Conservation (phyloP, 2,329 filamentous ascomycete species). For the Nemania serpens region DNA sequence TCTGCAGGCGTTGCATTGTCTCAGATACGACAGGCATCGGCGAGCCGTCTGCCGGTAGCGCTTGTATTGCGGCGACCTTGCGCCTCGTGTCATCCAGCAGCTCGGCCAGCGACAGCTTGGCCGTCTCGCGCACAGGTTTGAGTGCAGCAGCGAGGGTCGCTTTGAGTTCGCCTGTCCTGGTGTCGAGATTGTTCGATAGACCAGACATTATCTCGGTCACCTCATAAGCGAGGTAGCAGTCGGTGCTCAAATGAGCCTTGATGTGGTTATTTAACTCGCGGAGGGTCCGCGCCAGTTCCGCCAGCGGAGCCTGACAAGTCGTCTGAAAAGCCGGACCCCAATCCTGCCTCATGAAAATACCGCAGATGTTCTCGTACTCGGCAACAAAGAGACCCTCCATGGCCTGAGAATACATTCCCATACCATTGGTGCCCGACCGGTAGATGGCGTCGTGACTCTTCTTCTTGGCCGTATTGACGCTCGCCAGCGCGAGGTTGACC, state of each 20-base stretch:
- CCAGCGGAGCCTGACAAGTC: constrained; percentile 77
- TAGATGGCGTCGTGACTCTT: constrained; percentile 84
- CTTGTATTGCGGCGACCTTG: constrained; percentile 66
- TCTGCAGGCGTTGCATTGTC: constrained; percentile 83
- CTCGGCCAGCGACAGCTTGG: constrained; percentile 81
- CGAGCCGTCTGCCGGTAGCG: constrained; percentile 77
- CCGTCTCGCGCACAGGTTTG: constrained; percentile 89
- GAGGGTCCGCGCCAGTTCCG: constrained; percentile 83
- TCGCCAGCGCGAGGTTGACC: constrained; percentile 85
- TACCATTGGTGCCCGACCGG: constrained; percentile 85
- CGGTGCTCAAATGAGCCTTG: constrained; percentile 81
- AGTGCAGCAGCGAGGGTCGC: constrained; percentile 80
- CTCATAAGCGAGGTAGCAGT: constrained; percentile 95
- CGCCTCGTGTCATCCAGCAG: constrained; percentile 82
- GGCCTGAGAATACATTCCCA: constrained; percentile 83
- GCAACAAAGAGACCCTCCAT: constrained; percentile 86
- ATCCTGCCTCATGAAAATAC: constrained; percentile 83
- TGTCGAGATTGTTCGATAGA: constrained; percentile 78
- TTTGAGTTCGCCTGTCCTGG: constrained; percentile 84
- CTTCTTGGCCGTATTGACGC: constrained; percentile 80
- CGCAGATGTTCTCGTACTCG: constrained; percentile 89
- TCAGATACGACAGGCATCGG: constrained; percentile 79
- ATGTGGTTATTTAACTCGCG: constrained; percentile 90
- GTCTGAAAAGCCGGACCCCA: constrained; percentile 79
- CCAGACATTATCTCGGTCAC: constrained; percentile 87